These are phyloP conservation scores for Puccinia horiana DNA, from an alignment of 1,284 basidiomycete species.

Conservation along the genomic window DNA sequence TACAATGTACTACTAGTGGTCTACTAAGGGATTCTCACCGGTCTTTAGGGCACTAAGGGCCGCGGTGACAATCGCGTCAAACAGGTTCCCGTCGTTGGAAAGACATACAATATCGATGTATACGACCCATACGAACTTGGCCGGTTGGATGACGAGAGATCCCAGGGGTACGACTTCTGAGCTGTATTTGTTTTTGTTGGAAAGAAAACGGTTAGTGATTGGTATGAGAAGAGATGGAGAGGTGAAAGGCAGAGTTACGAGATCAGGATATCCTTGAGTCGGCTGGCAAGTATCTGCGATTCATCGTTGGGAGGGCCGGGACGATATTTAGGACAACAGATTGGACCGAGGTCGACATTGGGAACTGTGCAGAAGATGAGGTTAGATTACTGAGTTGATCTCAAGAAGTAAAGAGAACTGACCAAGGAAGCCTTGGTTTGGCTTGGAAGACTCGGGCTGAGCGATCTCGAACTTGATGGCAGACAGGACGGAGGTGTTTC, in stretches of 20 bases:
- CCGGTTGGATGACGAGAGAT: conserved; percentile 75
- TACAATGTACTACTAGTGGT: no score
- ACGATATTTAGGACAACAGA: conserved; percentile 89
- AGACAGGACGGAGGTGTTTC: conserved; percentile 85
- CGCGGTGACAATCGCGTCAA: conserved; percentile 84
- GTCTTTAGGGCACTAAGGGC: conserved; percentile 82
- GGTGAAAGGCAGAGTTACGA: conserved; percentile 66
- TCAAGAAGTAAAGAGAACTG: conserved; percentile 52
- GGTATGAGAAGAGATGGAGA: neutral
- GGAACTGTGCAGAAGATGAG: conserved; percentile 64
- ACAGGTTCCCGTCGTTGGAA: conserved; percentile 92
- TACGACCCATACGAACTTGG: conserved; percentile 81
- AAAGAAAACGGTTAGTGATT: neutral
- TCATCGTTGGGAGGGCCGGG: conserved; percentile 89
- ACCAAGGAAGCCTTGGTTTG: conserved; percentile 80
- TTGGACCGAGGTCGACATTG: conserved; percentile 85
- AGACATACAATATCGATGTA: conserved; percentile 93
- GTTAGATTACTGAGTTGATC: no score
- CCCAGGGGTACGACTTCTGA: conserved; percentile 69
- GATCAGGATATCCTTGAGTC: conserved; percentile 73
- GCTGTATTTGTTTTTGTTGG: conserved; percentile 60
- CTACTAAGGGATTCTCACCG: conserved; percentile 64
- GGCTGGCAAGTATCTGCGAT: conserved; percentile 80
- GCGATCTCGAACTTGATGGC: conserved; percentile 93
- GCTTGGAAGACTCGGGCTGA: conserved; percentile 75